A percentile compares a stretch with the other conserved stretches of the same genome.
These are phyloP conservation scores for Penicillium sp. DNA, from an alignment of 2,329 filamentous ascomycete genomes.

Conservation along the genomic window DNA sequence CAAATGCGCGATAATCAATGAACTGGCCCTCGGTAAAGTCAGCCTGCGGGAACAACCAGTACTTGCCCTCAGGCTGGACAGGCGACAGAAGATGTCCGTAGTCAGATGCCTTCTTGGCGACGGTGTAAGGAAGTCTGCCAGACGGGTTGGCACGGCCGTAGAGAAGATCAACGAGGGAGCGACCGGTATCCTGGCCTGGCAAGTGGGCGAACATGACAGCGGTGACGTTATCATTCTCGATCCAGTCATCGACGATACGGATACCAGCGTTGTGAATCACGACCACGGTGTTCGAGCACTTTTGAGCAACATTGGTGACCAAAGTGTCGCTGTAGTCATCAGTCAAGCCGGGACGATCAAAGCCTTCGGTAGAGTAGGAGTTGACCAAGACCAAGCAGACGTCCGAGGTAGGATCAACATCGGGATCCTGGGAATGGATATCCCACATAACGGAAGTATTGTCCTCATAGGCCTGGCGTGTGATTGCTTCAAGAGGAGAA, in stretches of 20 bases:
- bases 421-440: conserved; percentile 15
- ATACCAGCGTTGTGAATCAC: conserved; percentile 9
- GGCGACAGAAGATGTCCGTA: conserved; percentile 44
- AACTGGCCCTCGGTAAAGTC: conserved; percentile 53
- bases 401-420: conserved; percentile 18
- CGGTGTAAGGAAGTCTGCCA: conserved; percentile 61
- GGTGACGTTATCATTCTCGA: conserved; percentile 64
- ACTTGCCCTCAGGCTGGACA: conserved; percentile 11
- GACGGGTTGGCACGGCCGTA: conserved; percentile 59
- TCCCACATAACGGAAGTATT: conserved; percentile 42
- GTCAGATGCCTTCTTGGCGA: conserved; percentile 57
- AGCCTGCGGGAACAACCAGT: conserved; percentile 21
- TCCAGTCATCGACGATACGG: conserved; percentile 50
- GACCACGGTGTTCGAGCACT: conserved; percentile 63
- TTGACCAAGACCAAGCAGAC: conserved; percentile 61
- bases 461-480: conserved; percentile 53
- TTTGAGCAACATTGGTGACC: conserved; percentile 56
- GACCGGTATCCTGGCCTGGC: conserved; percentile 63
- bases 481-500: conserved; percentile 56
- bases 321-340: conserved; percentile 53
- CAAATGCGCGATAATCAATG: conserved; percentile 57
- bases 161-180: conserved; percentile 55
- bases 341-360: conserved; percentile 35
- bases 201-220: conserved; percentile 64
- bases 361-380: conserved; percentile 41